These are phyloP conservation scores for Xylariaceae sp. DNA, from an alignment of 2,329 filamentous ascomycete species.

Conservation along the genomic window DNA sequence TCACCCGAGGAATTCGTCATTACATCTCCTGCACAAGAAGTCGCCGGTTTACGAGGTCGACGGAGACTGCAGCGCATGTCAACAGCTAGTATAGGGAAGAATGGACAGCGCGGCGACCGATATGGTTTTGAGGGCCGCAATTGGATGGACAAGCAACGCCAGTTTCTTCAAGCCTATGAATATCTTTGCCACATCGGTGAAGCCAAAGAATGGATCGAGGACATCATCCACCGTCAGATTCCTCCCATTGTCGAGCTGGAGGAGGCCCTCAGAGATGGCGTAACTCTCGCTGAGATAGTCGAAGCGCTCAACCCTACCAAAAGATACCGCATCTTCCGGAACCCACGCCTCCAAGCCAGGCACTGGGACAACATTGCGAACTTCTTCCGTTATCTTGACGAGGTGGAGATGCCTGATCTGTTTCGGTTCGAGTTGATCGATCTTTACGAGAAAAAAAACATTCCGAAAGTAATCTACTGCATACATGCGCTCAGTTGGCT, in stretches of 20 bases:
- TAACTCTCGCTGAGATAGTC: slow-evolving; percentile 90
- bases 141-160: slow-evolving; percentile 98
- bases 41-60: slow-evolving; percentile 79
- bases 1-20: slow-evolving; percentile 77
- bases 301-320: slow-evolving; percentile 77
- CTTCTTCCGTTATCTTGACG: slow-evolving; percentile 90
- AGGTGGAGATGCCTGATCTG: slow-evolving; percentile 86
- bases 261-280: slow-evolving; percentile 84
- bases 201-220: slow-evolving; percentile 97
- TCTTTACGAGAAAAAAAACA: slow-evolving; percentile 98
- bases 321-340: slow-evolving; percentile 74
- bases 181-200: slow-evolving; percentile 98
- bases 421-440: slow-evolving; percentile 97
- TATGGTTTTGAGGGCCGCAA: slow-evolving; percentile 77
- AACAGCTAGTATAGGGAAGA: slow-evolving; percentile 43
- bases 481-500: slow-evolving; percentile 97
- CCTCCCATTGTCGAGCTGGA: slow-evolving; percentile 91
- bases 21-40: slow-evolving; percentile 72
- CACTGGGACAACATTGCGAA: slow-evolving; percentile 97
- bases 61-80: slow-evolving; percentile 71
- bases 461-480: slow-evolving; percentile 98
- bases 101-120: slow-evolving; percentile 37
- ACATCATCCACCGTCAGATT: slow-evolving; percentile 44
- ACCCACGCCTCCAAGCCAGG: slow-evolving; percentile 80
- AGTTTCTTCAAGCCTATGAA: slow-evolving; percentile 94